phyloP scores from a whole-genome alignment of 805 yeast species.

The Nakazawaea wyomingensis region DNA sequence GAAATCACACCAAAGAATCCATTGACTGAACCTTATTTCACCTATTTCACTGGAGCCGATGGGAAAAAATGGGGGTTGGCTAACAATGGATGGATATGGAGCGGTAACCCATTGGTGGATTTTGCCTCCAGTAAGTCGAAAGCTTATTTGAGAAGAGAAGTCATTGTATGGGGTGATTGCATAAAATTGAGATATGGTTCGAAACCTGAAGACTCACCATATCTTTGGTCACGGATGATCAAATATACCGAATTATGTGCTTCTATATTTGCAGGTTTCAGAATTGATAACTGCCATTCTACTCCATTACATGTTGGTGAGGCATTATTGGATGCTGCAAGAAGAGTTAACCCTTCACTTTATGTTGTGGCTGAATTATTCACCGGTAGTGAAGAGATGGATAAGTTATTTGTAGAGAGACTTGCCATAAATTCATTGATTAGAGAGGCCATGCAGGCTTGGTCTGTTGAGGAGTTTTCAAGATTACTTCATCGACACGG shows the following conservation, averaged over 20 bases:
- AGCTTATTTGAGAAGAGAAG: slow-evolving; percentile 86
- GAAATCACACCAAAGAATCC: slow-evolving; percentile 53
- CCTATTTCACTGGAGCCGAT: slow-evolving; percentile 48
- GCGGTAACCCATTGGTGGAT: slow-evolving; percentile 88
- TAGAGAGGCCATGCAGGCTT: slow-evolving; percentile 97
- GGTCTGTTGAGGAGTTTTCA: slow-evolving; percentile 82
- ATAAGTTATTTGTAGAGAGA: slow-evolving; percentile 83
- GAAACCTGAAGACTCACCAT: slow-evolving; percentile 77
- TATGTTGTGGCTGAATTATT: slow-evolving; percentile 94
- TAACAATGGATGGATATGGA: slow-evolving; percentile 99
- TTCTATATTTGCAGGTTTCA: slow-evolving; percentile 71
- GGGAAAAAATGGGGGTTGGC: slow-evolving; percentile 73
- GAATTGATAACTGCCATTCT: slow-evolving; percentile 94
- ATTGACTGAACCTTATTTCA: slow-evolving; percentile 82
- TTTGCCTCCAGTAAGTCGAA: slow-evolving; percentile 79
- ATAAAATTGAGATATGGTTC: slow-evolving; percentile 85
- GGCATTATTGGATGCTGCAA: slow-evolving; percentile 79
- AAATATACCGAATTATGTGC: slow-evolving; percentile 73
- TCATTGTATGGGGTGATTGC: slow-evolving; percentile 97
- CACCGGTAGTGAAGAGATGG: slow-evolving; percentile 88
- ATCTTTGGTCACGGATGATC: slow-evolving; percentile 84
- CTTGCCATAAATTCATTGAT: slow-evolving; percentile 85
- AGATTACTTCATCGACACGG: slow-evolving; percentile 87
- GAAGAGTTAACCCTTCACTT: slow-evolving; percentile 75
- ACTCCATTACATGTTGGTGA: slow-evolving; percentile 96